Evolutionary conservation across 768 basidiomycete genomes (phyloP), one percentile per base, ranked within the genome.

Genomic region (Paxillus rubicundulus): DNA sequence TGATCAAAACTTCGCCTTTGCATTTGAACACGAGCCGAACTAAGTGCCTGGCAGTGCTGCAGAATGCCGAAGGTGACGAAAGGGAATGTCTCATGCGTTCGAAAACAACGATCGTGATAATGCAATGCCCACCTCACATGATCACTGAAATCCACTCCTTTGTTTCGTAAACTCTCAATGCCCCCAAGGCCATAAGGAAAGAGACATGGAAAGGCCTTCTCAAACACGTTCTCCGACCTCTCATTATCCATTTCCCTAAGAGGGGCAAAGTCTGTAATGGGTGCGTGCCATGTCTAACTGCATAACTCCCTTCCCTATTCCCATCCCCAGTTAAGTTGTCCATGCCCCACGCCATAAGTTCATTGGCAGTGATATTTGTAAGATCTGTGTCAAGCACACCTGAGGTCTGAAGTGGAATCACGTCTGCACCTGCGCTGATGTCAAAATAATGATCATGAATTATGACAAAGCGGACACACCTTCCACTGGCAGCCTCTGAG

Each of bases 301-400:
- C 30, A 10, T 30, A 30, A 10, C 9, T 10, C 7, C 30, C 30
- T 30, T 30, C 30, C 30, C 2, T 21, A 21, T 21, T 5, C 21
- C 21, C 30, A 30, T 30, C 6, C 10, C 30, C 30, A 2, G 30
- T 30, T 9, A 30, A 10, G 30, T 30, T 30, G 10, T 10, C 30
- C 9, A 30, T 21, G 30, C 30, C 30, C 30, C 30, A 30, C 12
- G 38, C 8, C 56, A 61, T 54, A 16, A 67, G 7, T 33, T 69
- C 62, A 1, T 24, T 45, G 0, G 46, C 38, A 0, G 62, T 56
- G 1, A 73, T 1, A 12, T 55, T 52, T 0, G 55, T 52, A 2
- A 68, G 34, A 41, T 72, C 67, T 2, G 52, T 68, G 51, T 74
- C 68, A 4, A 64, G 45, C 0, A 54, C 49, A 3, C 67, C 72